phyloP scores from a whole-genome alignment of 139 green algal species.

The Raphidocelis subcapitata region DNA sequence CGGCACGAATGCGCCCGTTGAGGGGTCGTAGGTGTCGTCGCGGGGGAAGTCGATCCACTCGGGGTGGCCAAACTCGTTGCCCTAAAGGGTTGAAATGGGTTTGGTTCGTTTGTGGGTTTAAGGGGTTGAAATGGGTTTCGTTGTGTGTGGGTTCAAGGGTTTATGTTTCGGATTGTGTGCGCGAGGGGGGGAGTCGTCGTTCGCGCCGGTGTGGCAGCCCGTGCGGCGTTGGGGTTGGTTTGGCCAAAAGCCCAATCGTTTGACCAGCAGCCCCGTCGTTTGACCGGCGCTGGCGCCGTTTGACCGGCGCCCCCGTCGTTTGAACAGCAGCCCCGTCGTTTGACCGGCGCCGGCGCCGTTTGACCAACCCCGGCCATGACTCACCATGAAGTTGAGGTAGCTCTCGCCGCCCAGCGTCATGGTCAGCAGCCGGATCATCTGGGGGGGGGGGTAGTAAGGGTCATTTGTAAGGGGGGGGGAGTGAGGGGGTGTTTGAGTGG shows the following conservation, averaged over 20 bases:
- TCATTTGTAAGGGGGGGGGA: neutral
- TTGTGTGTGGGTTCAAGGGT: neutral
- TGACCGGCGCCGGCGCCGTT: too few species aligned
- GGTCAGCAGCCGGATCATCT: constrained; percentile 93
- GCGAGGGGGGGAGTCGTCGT: neutral
- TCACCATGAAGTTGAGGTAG: constrained; percentile 97
- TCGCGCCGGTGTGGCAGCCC: too few species aligned
- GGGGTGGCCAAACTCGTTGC: constrained; percentile 94
- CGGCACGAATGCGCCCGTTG: constrained; percentile 80
- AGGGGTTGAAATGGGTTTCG: neutral
- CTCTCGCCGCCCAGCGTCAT: constrained; percentile 90
- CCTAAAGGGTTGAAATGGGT: too few species aligned
- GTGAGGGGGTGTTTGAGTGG: too few species aligned
- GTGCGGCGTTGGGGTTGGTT: too few species aligned
- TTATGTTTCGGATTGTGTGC: neutral
- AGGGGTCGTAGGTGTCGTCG: constrained; percentile 86
- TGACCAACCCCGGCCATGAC: too few species aligned
- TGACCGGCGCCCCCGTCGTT: too few species aligned
- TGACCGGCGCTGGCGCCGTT: too few species aligned
- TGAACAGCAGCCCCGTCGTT: too few species aligned
- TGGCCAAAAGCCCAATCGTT: too few species aligned
- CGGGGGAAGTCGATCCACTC: constrained; percentile 99
- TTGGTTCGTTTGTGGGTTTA: neutral
- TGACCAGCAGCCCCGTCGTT: too few species aligned
- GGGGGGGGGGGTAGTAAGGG: too few species aligned